phyloP scores from a whole-genome alignment of 2,329 filamentous ascomycete species.

The Hymenoscyphus linearis region DNA sequence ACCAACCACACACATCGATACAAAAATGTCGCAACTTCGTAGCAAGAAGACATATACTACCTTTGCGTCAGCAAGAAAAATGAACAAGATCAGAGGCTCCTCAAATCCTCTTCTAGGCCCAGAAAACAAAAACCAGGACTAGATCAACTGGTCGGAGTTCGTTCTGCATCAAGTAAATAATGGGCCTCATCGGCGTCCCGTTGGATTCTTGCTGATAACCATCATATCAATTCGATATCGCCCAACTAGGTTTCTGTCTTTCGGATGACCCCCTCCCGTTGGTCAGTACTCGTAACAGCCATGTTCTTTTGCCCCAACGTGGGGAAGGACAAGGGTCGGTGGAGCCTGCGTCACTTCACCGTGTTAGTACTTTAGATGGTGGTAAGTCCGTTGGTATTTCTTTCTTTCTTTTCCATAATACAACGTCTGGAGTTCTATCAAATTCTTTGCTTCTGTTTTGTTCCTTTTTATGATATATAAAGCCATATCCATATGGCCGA shows the following conservation, averaged over 20 bases:
- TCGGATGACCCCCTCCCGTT: not conserved
- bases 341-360: constrained; percentile 4
- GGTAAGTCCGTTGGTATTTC: not conserved
- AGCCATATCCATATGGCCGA: constrained; percentile 20
- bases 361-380: not conserved
- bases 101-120: not conserved
- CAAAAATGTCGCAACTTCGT: too few relatives aligned
- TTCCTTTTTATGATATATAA: constrained; percentile 10
- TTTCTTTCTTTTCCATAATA: constrained; percentile 4
- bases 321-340: constrained; percentile 9
- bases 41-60: too few relatives aligned
- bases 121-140: not conserved
- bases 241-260: not conserved
- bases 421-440: not conserved
- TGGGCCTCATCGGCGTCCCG: constrained; percentile 7
- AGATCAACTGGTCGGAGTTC: not conserved
- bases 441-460: not conserved
- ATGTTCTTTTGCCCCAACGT: not conserved
- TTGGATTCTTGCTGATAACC: constrained; percentile 3
- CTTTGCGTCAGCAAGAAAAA: not conserved
- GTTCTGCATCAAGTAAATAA: not conserved
- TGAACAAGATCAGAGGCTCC: not conserved
- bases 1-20: too few relatives aligned
- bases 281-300: constrained; percentile 13
- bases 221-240: constrained; percentile 4